Conservation (phyloP, 176 grass and related monocot genomes). For the Triticum dicoccoides region DNA sequence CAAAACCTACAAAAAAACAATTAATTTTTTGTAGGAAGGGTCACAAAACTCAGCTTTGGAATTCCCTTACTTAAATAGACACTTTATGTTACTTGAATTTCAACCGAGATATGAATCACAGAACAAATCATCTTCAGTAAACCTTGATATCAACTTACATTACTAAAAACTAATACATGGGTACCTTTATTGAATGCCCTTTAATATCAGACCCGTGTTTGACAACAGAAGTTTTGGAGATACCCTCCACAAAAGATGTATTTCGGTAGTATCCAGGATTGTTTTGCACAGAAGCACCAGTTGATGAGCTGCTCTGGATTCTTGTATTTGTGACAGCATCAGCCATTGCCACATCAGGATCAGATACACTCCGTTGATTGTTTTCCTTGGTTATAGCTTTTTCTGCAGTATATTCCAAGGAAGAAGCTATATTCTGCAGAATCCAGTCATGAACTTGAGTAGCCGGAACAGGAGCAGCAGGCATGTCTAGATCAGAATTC, state of each 20-base stretch:
- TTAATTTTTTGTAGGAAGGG: background rate
- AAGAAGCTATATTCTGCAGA: conserved; percentile 71
- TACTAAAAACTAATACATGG: background rate
- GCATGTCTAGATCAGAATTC: conserved; percentile 98
- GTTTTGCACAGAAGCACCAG: conserved; percentile 42
- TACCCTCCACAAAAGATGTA: conserved; percentile 87
- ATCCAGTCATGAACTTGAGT: conserved; percentile 85
- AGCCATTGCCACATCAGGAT: conserved; percentile 83
- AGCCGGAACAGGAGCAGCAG: conserved; percentile 79
- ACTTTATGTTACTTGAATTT: background rate
- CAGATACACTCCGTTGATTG: conserved; percentile 37
- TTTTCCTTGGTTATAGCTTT: conserved; percentile 64
- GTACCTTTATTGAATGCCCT: conserved; percentile 95
- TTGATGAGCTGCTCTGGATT: conserved; percentile 34
- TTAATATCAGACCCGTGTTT: conserved; percentile 85
- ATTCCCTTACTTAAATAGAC: background rate
- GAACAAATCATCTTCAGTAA: background rate
- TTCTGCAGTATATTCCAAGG: conserved; percentile 66
- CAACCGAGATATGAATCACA: background rate
- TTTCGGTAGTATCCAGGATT: conserved; percentile 62
- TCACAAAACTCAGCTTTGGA: background rate
- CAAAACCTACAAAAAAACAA: conserved; percentile 56
- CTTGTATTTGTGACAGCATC: conserved; percentile 68
- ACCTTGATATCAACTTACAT: background rate
- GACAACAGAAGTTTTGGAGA: conserved; percentile 91